These are phyloP conservation scores for Cymbopogon citratus DNA, from an alignment of 176 grass and related monocot species.

Conservation along the genomic window DNA sequence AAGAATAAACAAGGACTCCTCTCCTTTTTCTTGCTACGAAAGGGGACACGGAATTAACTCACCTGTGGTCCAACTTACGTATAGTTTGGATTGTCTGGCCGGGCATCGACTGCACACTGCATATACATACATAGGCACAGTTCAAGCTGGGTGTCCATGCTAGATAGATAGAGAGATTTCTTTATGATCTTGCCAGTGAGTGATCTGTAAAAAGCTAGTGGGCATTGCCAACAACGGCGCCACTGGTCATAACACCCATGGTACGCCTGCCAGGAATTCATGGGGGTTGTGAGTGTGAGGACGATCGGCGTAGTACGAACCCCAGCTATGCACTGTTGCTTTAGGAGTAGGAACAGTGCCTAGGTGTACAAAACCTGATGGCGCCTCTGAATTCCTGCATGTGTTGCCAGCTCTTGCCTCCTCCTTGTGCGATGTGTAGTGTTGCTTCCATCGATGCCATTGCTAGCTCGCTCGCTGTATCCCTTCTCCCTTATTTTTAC, in stretches of 20 bases:
- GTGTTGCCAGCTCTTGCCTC: slow-evolving; percentile 30
- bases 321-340: slow-evolving; percentile 28
- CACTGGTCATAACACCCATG: slow-evolving; percentile 45
- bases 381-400: slow-evolving; percentile 7
- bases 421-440: slow-evolving; percentile 29
- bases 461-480: neutral
- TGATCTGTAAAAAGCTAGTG: slow-evolving; percentile 43
- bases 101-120: slow-evolving; percentile 26
- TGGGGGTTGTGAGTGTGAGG: slow-evolving; percentile 15
- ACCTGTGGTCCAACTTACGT: slow-evolving; percentile 39
- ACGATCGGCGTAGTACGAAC: slow-evolving; percentile 45
- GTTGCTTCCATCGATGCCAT: slow-evolving; percentile 25
- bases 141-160: neutral
- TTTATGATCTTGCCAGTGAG: slow-evolving; percentile 51
- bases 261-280: slow-evolving; percentile 60
- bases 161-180: neutral
- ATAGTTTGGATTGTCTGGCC: slow-evolving; percentile 55
- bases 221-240: slow-evolving; percentile 30
- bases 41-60: slow-evolving; percentile 33
- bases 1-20: slow-evolving; percentile 22
- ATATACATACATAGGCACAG: slow-evolving; percentile 13
- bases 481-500: no score
- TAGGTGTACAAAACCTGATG: slow-evolving; percentile 32
- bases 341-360: slow-evolving; percentile 34
- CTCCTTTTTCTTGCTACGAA: neutral